Conservation (phyloP, 345 rosid genomes). For the Aquilaria yunnanensis region DNA sequence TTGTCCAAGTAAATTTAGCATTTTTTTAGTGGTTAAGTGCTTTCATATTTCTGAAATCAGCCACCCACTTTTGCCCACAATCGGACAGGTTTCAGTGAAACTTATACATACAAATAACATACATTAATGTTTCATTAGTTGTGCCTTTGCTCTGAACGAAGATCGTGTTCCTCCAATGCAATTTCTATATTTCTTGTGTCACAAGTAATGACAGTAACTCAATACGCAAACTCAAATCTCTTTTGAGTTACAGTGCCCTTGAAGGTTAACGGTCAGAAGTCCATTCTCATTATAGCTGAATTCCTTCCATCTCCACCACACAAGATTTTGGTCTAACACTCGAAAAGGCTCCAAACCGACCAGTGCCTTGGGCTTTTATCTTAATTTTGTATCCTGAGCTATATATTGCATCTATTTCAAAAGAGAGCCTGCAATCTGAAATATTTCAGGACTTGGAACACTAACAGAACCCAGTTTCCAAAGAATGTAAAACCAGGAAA, state of each 20-base stretch:
- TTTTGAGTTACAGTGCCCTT: conserved; percentile 17
- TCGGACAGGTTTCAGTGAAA: too few species aligned
- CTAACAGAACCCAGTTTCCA: background rate
- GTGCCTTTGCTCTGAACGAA: too few species aligned
- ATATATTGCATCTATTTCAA: conserved; percentile 29
- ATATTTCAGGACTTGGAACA: background rate
- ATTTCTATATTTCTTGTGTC: background rate
- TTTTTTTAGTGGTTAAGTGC: too few species aligned
- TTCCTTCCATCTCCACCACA: conserved; percentile 38
- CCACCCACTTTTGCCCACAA: too few species aligned
- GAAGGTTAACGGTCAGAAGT: conserved; percentile 34
- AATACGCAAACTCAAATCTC: conserved; percentile 34
- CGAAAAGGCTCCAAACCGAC: conserved; percentile 51
- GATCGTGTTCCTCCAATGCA: background rate
- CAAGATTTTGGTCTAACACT: conserved; percentile 38
- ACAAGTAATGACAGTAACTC: conserved; percentile 3
- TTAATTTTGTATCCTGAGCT: conserved; percentile 21
- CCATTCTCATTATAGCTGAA: conserved; percentile 41
- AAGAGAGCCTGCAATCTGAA: conserved; percentile 27
- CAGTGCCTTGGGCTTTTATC: conserved; percentile 36
- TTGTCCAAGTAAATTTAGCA: too few species aligned
- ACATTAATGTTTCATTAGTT: too few species aligned
- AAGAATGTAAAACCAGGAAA: background rate
- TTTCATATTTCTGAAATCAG: too few species aligned
- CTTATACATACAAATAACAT: too few species aligned